Evolutionary conservation across 2,329 filamentous ascomycete species (phyloP).

Genomic region (Tolypocladium capitatum): DNA sequence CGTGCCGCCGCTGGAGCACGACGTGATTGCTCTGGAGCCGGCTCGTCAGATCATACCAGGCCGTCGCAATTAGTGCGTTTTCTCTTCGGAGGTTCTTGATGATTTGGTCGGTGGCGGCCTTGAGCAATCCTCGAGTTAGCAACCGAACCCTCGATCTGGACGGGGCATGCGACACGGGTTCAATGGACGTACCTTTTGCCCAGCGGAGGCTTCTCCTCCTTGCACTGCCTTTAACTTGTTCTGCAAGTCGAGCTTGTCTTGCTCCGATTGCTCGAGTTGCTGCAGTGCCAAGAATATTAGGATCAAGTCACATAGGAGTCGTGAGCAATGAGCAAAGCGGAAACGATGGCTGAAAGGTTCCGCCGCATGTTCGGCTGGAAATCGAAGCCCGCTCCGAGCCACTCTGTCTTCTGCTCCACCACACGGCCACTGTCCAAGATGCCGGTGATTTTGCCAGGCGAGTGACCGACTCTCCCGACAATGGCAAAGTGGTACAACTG

Average conservation of each 20-base stretch:
- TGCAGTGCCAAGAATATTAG: constrained; percentile 11
- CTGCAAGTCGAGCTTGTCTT: constrained; percentile 42
- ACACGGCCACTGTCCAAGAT: neutral
- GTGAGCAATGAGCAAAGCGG: neutral
- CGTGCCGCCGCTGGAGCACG: constrained; percentile 59
- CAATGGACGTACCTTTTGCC: constrained; percentile 36
- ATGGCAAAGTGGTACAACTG: neutral
- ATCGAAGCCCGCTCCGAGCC: neutral
- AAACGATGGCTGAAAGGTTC: neutral
- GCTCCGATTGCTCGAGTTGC: constrained; percentile 46
- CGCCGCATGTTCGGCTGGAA: too few species aligned
- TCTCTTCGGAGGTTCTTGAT: constrained; percentile 64
- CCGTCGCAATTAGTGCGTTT: constrained; percentile 65
- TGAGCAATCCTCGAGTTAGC: constrained; percentile 1
- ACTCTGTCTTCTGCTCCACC: neutral
- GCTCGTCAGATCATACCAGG: constrained; percentile 73
- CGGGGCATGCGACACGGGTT: neutral
- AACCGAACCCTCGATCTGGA: too few species aligned
- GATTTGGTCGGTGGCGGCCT: constrained; percentile 39
- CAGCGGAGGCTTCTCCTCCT: constrained; percentile 32
- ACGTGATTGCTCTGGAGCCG: constrained; percentile 75
- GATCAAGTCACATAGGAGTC: neutral
- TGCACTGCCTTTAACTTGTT: constrained; percentile 39
- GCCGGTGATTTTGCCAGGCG: neutral
- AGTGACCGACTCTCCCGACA: neutral